These are phyloP conservation scores for Phytopythium helicoides DNA, from an alignment of 352 stramenopile genomes.

Conservation along the genomic window DNA sequence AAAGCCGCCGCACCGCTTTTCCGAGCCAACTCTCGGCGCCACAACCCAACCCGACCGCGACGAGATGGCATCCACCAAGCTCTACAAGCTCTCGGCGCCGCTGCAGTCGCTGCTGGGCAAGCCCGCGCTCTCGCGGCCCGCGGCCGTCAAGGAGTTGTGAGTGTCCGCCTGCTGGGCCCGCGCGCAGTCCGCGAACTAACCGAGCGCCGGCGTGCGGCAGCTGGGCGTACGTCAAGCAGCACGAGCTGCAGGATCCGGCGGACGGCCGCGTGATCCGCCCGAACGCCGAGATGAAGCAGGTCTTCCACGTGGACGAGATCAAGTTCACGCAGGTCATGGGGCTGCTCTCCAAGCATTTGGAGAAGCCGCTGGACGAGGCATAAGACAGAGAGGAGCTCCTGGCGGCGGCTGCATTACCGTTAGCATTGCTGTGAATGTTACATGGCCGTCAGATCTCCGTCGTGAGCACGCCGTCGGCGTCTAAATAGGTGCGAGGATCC, in stretches of 20 bases:
- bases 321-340: slow-evolving; percentile 74
- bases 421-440: not conserved
- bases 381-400: no score
- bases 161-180: slow-evolving; percentile 9
- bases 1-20: no score
- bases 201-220: no score
- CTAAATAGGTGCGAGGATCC: slow-evolving; percentile 63
- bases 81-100: slow-evolving; percentile 65
- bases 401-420: no score
- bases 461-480: slow-evolving; percentile 67
- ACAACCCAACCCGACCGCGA: not conserved
- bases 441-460: slow-evolving; percentile 46
- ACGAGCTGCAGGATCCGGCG: slow-evolving; percentile 71
- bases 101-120: slow-evolving; percentile 67
- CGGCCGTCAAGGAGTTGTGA: slow-evolving; percentile 78
- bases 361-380: slow-evolving; percentile 22
- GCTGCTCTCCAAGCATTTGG: slow-evolving; percentile 66
- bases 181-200: no score
- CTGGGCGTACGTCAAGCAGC: slow-evolving; percentile 75
- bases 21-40: not conserved
- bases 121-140: slow-evolving; percentile 58
- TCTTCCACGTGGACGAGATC: slow-evolving; percentile 68
- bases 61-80: slow-evolving; percentile 11
- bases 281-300: slow-evolving; percentile 63
- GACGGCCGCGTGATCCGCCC: slow-evolving; percentile 68